Conservation (phyloP, 768 basidiomycete species). For the Leccinum sublutescens region DNA sequence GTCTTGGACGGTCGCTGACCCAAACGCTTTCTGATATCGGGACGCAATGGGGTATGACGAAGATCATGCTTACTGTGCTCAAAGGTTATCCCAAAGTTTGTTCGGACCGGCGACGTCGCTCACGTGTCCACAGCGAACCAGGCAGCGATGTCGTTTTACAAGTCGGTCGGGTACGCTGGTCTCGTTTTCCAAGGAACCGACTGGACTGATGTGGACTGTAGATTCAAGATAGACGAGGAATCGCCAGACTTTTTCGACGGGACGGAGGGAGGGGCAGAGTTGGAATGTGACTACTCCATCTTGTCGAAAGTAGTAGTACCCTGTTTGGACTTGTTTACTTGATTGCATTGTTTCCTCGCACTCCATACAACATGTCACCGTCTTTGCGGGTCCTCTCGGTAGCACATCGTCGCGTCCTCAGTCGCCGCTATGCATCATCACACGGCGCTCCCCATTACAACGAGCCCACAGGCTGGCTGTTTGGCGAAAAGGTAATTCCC, state of each 20-base stretch:
- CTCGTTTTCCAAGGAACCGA: not conserved
- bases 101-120: not conserved
- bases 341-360: not conserved
- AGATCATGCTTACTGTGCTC: slow-evolving; percentile 73
- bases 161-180: slow-evolving; percentile 46
- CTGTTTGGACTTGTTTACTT: slow-evolving; percentile 28
- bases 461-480: slow-evolving; percentile 83
- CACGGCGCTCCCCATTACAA: slow-evolving; percentile 84
- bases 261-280: slow-evolving; percentile 29
- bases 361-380: slow-evolving; percentile 39
- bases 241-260: slow-evolving; percentile 45
- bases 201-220: slow-evolving; percentile 27
- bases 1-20: slow-evolving; percentile 59
- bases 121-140: slow-evolving; percentile 40
- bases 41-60: slow-evolving; percentile 55
- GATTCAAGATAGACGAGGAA: slow-evolving; percentile 52
- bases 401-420: slow-evolving; percentile 22
- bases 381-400: slow-evolving; percentile 40
- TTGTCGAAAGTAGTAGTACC: slow-evolving; percentile 29
- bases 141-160: slow-evolving; percentile 52
- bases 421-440: slow-evolving; percentile 63
- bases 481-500: slow-evolving; percentile 76
- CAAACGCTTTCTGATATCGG: slow-evolving; percentile 50
- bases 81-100: slow-evolving; percentile 47
- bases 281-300: slow-evolving; percentile 38